Percentiles rank a stretch among this genome's conserved stretches.
phyloP scores from a whole-genome alignment of 192 early-diverging fungal species.

The Backusella macrospora region DNA sequence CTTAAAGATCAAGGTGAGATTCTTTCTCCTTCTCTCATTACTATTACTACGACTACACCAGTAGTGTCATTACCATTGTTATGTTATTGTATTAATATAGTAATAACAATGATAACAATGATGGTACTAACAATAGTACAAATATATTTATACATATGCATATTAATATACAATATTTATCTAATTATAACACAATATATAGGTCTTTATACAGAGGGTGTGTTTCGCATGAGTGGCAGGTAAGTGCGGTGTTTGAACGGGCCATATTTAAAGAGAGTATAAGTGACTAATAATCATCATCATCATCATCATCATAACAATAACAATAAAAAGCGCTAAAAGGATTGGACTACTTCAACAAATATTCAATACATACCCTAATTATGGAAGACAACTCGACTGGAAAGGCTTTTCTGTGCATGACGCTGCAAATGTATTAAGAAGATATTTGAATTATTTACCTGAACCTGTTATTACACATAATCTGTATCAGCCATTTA shows the following conservation, averaged over 20 bases:
- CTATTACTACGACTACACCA: too few species aligned
- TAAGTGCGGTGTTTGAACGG: conserved; percentile 14
- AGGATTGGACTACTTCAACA: conserved; percentile 69
- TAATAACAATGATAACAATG: not conserved
- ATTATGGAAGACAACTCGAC: conserved; percentile 64
- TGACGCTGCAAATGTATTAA: conserved; percentile 73
- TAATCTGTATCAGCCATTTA: conserved; percentile 64
- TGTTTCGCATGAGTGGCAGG: conserved; percentile 71
- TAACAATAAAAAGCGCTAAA: conserved; percentile 65
- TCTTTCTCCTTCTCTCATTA: not conserved
- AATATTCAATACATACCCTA: conserved; percentile 65
- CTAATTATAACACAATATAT: not conserved
- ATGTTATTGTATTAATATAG: not conserved
- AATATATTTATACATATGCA: too few species aligned
- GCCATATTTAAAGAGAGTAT: not conserved
- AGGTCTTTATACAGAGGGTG: conserved; percentile 63
- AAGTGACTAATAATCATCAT: not conserved
- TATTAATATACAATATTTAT: not conserved
- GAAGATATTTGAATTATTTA: conserved; percentile 69
- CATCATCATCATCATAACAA: not conserved
- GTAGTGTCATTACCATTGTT: too few species aligned
- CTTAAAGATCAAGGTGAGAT: conserved; percentile 42
- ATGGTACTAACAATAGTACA: not conserved
- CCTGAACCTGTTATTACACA: conserved; percentile 73
- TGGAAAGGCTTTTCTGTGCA: conserved; percentile 76